Evolutionary conservation across 805 yeast genomes (phyloP).

Genomic region (Kockiozyma suomiensis): DNA sequence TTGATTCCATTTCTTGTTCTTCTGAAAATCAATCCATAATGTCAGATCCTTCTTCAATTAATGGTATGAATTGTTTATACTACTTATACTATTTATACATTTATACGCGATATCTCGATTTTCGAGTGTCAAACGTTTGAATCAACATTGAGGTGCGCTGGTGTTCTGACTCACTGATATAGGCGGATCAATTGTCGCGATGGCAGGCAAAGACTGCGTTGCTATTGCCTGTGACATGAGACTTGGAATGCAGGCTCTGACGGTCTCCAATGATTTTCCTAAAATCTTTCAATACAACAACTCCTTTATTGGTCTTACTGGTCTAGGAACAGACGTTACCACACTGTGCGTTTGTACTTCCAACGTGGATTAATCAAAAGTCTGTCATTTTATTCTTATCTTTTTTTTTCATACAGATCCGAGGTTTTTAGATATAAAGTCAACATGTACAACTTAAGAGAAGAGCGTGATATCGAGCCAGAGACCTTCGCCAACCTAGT

Average conservation of each 20-base stretch:
- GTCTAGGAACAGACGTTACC: constrained; percentile 90
- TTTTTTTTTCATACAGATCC: no score
- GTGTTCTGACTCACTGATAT: no score
- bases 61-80: constrained; percentile 20
- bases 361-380: no score
- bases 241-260: constrained; percentile 89
- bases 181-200: constrained; percentile 97
- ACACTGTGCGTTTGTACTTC: constrained; percentile 67
- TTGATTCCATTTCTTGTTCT: background rate
- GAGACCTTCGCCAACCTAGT: constrained; percentile 90
- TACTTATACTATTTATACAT: no score
- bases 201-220: constrained; percentile 98
- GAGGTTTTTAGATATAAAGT: constrained; percentile 83
- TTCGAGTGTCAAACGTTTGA: background rate
- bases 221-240: constrained; percentile 97
- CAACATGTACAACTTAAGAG: constrained; percentile 85
- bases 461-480: constrained; percentile 91
- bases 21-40: constrained; percentile 1
- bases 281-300: constrained; percentile 78
- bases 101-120: no score
- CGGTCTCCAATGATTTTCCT: constrained; percentile 89
- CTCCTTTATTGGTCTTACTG: constrained; percentile 88
- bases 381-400: no score
- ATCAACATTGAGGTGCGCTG: background rate
- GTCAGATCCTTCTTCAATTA: constrained; percentile 31